These are phyloP conservation scores for Alternaria dauci DNA, from an alignment of 2,329 filamentous ascomycete species.

Conservation along the genomic window DNA sequence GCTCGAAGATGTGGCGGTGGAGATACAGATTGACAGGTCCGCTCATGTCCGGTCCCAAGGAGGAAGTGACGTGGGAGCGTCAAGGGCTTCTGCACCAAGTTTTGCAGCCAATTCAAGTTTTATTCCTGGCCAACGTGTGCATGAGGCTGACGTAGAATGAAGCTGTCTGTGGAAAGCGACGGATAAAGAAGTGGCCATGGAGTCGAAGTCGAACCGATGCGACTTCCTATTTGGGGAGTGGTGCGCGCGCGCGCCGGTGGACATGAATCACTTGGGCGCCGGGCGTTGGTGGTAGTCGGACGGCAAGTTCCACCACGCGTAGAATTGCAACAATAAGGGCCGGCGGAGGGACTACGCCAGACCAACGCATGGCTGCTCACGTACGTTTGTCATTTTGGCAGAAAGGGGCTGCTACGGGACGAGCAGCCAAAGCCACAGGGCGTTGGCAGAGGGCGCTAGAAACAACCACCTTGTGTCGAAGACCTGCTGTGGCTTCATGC, in stretches of 20 bases:
- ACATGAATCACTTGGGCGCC: constrained; percentile 5
- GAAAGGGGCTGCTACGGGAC: constrained; percentile 12
- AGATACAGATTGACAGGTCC: not conserved
- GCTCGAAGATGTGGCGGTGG: not conserved
- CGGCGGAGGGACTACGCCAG: not conserved
- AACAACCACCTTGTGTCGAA: constrained; percentile 5
- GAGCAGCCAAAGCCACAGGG: constrained; percentile 8
- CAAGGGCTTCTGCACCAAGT: not conserved
- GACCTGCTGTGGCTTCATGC: constrained; percentile 2
- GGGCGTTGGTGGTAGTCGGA: not conserved
- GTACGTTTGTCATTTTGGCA: not conserved
- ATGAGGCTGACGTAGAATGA: not conserved
- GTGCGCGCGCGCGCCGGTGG: constrained; percentile 4
- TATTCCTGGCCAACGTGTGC: not conserved
- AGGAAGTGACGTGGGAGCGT: not conserved
- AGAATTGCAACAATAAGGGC: not conserved
- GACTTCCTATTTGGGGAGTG: constrained; percentile 9
- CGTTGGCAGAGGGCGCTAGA: constrained; percentile 13
- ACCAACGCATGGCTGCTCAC: not conserved
- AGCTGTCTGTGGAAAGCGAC: not conserved
- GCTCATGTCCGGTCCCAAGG: constrained; percentile 3
- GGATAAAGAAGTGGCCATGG: constrained; percentile 8
- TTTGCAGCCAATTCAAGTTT: constrained; percentile 2
- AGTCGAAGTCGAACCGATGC: not conserved
- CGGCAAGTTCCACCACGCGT: not conserved